Conservation (phyloP, 2,329 filamentous ascomycete genomes). For the Pseudodiploospora longispora region DNA sequence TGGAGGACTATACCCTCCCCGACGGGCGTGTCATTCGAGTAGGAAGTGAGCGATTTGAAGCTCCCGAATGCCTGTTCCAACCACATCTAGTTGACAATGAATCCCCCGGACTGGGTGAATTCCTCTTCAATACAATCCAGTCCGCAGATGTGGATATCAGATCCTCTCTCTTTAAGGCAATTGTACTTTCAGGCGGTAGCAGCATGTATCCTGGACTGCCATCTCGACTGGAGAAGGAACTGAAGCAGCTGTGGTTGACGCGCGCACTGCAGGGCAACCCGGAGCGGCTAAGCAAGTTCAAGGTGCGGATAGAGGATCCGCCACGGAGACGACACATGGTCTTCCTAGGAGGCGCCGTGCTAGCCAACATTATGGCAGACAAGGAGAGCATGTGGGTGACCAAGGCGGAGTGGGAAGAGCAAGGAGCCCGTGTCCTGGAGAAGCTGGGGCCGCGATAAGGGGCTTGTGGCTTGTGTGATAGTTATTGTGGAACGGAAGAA, state of each 20-base stretch:
- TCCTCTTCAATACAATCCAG: conserved; percentile 98
- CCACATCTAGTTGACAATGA: conserved; percentile 96
- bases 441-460: conserved; percentile 81
- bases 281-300: conserved; percentile 95
- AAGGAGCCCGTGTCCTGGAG: conserved; percentile 74
- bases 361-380: conserved; percentile 98
- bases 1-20: conserved; percentile 94
- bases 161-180: conserved; percentile 89
- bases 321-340: conserved; percentile 97
- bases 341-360: conserved; percentile 92
- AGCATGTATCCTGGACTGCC: conserved; percentile 98
- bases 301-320: conserved; percentile 97
- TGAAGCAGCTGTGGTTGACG: conserved; percentile 98
- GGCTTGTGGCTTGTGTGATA: conserved; percentile 2
- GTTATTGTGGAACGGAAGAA: neutral
- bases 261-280: conserved; percentile 85
- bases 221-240: conserved; percentile 90
- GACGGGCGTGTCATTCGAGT: conserved; percentile 95
- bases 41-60: conserved; percentile 94
- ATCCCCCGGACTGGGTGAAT: conserved; percentile 91
- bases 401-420: conserved; percentile 94
- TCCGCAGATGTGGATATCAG: conserved; percentile 91
- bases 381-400: conserved; percentile 99
- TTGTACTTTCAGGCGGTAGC: conserved; percentile 91
- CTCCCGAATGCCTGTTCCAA: conserved; percentile 96